Percentiles rank a stretch among this genome's conserved stretches.
phyloP scores from a whole-genome alignment of 257 asterid genomes.

The Solanum infundibuliforme region DNA sequence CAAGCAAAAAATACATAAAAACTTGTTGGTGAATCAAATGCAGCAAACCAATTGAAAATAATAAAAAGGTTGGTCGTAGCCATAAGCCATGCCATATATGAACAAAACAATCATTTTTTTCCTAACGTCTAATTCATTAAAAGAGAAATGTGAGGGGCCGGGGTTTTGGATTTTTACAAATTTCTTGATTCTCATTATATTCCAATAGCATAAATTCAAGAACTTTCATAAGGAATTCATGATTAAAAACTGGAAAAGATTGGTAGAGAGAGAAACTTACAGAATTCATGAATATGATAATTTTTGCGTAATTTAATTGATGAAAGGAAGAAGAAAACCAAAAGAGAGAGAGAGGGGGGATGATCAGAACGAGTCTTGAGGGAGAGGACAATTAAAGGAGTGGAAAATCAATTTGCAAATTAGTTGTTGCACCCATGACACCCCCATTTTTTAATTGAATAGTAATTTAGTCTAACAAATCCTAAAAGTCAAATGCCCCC shows the following conservation, averaged over 20 bases:
- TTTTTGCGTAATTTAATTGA: neutral
- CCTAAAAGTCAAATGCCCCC: neutral
- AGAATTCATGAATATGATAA: neutral
- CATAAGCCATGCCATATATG: neutral
- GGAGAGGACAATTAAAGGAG: neutral
- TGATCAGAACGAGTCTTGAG: neutral
- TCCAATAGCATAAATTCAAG: neutral
- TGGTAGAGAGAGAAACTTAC: neutral
- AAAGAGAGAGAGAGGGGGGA: neutral
- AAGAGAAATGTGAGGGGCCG: neutral
- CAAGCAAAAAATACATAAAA: neutral
- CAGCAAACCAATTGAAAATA: neutral
- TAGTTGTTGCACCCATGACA: slow-evolving; percentile 4
- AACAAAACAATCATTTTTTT: neutral
- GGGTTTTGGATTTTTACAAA: neutral
- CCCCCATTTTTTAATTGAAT: neutral
- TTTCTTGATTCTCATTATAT: neutral
- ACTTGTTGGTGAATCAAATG: neutral
- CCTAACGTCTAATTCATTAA: neutral
- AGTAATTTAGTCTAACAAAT: neutral
- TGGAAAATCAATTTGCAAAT: neutral
- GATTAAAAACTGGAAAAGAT: neutral
- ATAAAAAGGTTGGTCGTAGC: neutral
- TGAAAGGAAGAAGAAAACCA: neutral
- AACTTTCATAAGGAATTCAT: neutral